phyloP scores from a whole-genome alignment of 352 stramenopile species.

The Blastocystis sp. region DNA sequence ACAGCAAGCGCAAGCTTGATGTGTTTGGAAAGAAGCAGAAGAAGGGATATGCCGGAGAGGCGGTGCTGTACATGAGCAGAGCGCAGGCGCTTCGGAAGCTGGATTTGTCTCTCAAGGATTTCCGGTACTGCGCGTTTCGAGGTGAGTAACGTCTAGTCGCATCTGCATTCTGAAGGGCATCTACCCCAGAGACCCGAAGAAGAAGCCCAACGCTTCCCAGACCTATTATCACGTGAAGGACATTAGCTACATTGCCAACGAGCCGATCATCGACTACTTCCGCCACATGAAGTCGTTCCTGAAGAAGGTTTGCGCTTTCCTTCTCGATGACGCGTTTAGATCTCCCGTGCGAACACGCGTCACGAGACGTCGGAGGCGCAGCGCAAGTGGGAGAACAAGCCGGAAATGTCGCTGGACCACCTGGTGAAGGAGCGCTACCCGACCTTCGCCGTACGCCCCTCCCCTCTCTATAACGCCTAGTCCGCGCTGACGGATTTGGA shows the following conservation, averaged over 20 bases:
- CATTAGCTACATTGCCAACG: conserved; percentile 91
- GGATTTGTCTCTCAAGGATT: conserved; percentile 95
- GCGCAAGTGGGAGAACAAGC: conserved; percentile 82
- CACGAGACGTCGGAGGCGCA: conserved; percentile 80
- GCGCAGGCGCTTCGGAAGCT: conserved; percentile 88
- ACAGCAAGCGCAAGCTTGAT: conserved; percentile 74
- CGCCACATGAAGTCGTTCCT: conserved; percentile 95
- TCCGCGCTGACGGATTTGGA: conserved; percentile 95
- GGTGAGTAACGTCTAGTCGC: conserved; percentile 73
- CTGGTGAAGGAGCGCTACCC: conserved; percentile 95
- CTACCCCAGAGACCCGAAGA: conserved; percentile 93
- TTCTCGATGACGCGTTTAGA: not conserved
- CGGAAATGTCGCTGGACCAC: conserved; percentile 92
- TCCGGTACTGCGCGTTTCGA: conserved; percentile 76
- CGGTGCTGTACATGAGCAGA: conserved; percentile 91
- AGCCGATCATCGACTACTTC: conserved; percentile 97
- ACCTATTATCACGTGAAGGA: conserved; percentile 99
- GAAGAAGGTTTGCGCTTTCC: conserved; percentile 86
- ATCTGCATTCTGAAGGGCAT: conserved; percentile 99
- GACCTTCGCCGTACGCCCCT: conserved; percentile 16
- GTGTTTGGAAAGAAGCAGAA: conserved; percentile 79
- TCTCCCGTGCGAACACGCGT: conserved; percentile 74
- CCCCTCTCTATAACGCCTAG: conserved; percentile 70
- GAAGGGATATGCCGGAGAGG: conserved; percentile 77
- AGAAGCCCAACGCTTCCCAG: conserved; percentile 91